phyloP scores from a whole-genome alignment of 306 rosid genomes.

The Cucurbita ficifolia region DNA sequence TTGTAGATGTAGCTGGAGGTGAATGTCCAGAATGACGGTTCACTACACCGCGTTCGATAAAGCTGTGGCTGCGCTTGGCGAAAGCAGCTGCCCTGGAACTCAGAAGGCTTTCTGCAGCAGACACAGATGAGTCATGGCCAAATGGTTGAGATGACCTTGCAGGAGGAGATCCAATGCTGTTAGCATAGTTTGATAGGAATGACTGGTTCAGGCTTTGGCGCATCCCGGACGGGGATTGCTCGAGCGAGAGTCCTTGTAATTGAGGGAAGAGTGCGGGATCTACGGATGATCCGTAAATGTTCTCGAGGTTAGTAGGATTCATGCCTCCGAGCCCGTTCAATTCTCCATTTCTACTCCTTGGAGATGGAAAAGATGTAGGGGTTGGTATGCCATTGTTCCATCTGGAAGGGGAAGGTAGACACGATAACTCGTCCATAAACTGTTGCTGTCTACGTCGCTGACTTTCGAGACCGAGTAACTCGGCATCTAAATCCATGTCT shows the following conservation, averaged over 20 bases:
- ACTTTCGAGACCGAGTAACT: slow-evolving; percentile 30
- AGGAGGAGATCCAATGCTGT: slow-evolving; percentile 28
- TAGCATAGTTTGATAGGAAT: slow-evolving; percentile 29
- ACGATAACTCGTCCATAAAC: slow-evolving; percentile 37
- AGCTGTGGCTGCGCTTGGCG: slow-evolving; percentile 56
- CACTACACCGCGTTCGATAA: slow-evolving; percentile 30
- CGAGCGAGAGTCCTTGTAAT: slow-evolving; percentile 48
- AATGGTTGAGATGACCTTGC: slow-evolving; percentile 28
- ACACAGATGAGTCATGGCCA: slow-evolving; percentile 17
- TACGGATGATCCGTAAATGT: slow-evolving; percentile 32
- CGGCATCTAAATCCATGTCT: slow-evolving; percentile 34
- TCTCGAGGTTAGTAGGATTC: slow-evolving; percentile 50
- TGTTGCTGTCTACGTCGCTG: slow-evolving; percentile 33
- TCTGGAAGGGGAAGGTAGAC: slow-evolving; percentile 37
- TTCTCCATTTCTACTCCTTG: slow-evolving; percentile 31
- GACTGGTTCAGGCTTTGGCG: slow-evolving; percentile 38
- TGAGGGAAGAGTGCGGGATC: slow-evolving; percentile 40
- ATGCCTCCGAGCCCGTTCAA: slow-evolving; percentile 31
- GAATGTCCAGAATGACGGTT: slow-evolving; percentile 33
- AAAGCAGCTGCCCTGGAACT: slow-evolving; percentile 45
- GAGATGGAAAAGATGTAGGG: slow-evolving; percentile 21
- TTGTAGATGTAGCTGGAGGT: slow-evolving; percentile 20
- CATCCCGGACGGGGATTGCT: slow-evolving; percentile 46
- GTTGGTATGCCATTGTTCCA: slow-evolving; percentile 39
- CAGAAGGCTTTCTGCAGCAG: slow-evolving; percentile 22